phyloP scores from a whole-genome alignment of 805 yeast genomes.

The Metschnikowia gelsemii region DNA sequence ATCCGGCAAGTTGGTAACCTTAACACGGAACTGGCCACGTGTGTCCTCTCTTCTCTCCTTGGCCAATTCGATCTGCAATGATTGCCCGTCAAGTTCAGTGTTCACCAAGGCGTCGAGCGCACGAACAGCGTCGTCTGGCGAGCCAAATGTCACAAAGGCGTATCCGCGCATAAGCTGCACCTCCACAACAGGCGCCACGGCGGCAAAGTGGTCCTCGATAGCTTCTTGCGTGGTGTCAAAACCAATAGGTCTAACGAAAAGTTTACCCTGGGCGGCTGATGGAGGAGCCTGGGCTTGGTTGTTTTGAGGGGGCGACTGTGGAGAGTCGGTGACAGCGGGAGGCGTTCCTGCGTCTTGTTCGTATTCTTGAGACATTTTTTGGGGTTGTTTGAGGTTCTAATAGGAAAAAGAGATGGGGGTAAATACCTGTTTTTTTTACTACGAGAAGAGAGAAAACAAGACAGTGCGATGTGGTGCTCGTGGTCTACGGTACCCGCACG shows the following conservation, averaged over 20 bases:
- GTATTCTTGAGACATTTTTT: slow-evolving; percentile 3
- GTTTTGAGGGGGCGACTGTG: neutral
- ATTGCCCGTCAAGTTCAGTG: slow-evolving; percentile 49
- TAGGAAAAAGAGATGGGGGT: neutral
- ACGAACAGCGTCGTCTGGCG: slow-evolving; percentile 50
- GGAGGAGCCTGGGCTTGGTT: slow-evolving; percentile 7
- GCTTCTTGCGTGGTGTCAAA: slow-evolving; percentile 52
- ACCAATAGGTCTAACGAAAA: slow-evolving; percentile 65
- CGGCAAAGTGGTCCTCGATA: slow-evolving; percentile 64
- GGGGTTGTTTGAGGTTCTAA: neutral
- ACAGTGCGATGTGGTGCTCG: slow-evolving; percentile 1
- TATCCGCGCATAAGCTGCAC: slow-evolving; percentile 76
- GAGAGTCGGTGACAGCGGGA: neutral
- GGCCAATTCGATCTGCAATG: slow-evolving; percentile 53
- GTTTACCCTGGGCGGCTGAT: slow-evolving; percentile 12
- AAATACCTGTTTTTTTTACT: neutral
- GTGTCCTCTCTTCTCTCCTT: slow-evolving; percentile 56
- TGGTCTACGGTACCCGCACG: neutral
- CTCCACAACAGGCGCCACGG: slow-evolving; percentile 65
- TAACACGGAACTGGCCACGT: slow-evolving; percentile 72
- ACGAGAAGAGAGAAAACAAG: neutral
- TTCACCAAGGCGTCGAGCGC: slow-evolving; percentile 49
- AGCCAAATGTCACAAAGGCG: slow-evolving; percentile 85
- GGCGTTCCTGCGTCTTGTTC: slow-evolving; percentile 2
- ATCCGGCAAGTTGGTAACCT: slow-evolving; percentile 68